Evolutionary conservation across 176 grass and related monocot genomes (phyloP).

Genomic region (maize (Zea mays)): DNA sequence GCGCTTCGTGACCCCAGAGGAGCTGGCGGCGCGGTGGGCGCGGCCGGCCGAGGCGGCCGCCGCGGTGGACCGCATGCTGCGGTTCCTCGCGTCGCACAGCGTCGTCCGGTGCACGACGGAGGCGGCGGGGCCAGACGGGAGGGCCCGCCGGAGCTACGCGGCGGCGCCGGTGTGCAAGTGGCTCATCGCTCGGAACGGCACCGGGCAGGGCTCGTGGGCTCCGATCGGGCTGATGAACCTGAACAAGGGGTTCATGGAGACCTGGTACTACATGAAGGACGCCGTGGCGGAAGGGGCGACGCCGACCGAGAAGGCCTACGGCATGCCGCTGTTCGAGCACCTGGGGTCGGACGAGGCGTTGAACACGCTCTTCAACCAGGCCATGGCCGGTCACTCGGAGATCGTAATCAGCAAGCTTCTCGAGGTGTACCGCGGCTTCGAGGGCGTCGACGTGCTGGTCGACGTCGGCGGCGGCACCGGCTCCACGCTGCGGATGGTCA

Average conservation of each 20-base stretch:
- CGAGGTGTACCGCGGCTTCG: constrained; percentile 8
- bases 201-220: background rate
- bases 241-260: background rate
- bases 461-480: constrained; percentile 45
- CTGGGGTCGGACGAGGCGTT: background rate
- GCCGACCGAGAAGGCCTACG: background rate
- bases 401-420: constrained; percentile 27
- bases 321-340: background rate
- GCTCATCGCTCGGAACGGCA: background rate
- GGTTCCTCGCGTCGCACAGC: background rate
- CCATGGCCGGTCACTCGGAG: background rate
- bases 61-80: background rate
- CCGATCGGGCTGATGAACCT: background rate
- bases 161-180: constrained; percentile 2
- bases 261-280: background rate
- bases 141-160: background rate
- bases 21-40: background rate
- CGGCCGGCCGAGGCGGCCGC: background rate
- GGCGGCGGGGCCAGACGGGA: background rate
- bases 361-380: background rate
- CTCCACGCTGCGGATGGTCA: constrained; percentile 26
- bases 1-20: background rate
- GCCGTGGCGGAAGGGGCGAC: background rate
- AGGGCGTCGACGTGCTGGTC: constrained; percentile 27
- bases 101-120: background rate